phyloP scores from a whole-genome alignment of 2,329 filamentous ascomycete genomes.

The Ascochyta clinopodiicola region DNA sequence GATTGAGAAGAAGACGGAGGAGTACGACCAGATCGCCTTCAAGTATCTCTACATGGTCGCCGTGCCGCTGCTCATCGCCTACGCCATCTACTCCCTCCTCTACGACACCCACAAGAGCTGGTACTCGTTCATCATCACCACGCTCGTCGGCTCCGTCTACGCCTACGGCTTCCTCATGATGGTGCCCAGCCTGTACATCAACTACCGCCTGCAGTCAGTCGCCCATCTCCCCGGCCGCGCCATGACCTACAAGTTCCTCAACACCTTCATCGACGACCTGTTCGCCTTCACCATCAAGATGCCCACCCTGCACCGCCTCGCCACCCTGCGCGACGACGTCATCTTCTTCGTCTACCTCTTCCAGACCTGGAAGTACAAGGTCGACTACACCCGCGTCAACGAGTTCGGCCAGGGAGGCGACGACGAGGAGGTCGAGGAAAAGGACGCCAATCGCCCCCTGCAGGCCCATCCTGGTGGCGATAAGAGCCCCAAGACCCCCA shows the following conservation, averaged over 20 bases:
- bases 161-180: slow-evolving; percentile 99
- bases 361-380: slow-evolving; percentile 89
- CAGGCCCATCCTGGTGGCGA: slow-evolving; percentile 42
- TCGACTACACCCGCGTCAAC: slow-evolving; percentile 91
- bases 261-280: slow-evolving; percentile 98
- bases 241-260: slow-evolving; percentile 98
- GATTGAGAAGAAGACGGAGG: slow-evolving; percentile 96
- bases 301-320: slow-evolving; percentile 89
- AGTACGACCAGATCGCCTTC: slow-evolving; percentile 98
- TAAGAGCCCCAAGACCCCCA: slow-evolving; percentile 33
- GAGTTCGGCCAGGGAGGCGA: slow-evolving; percentile 99
- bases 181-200: slow-evolving; percentile 97
- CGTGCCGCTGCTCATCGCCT: slow-evolving; percentile 86
- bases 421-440: slow-evolving; percentile 67
- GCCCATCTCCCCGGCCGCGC: slow-evolving; percentile 97
- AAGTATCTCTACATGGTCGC: slow-evolving; percentile 93
- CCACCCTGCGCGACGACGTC: slow-evolving; percentile 91
- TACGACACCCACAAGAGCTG: slow-evolving; percentile 98
- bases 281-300: slow-evolving; percentile 99
- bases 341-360: slow-evolving; percentile 99
- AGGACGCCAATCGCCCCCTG: slow-evolving; percentile 53
- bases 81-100: slow-evolving; percentile 86
- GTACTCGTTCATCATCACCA: slow-evolving; percentile 96
- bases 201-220: slow-evolving; percentile 89
- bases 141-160: slow-evolving; percentile 93